phyloP scores from a whole-genome alignment of 371 early-diverging fungal species.

The Dipsacomyces acuminosporus region DNA sequence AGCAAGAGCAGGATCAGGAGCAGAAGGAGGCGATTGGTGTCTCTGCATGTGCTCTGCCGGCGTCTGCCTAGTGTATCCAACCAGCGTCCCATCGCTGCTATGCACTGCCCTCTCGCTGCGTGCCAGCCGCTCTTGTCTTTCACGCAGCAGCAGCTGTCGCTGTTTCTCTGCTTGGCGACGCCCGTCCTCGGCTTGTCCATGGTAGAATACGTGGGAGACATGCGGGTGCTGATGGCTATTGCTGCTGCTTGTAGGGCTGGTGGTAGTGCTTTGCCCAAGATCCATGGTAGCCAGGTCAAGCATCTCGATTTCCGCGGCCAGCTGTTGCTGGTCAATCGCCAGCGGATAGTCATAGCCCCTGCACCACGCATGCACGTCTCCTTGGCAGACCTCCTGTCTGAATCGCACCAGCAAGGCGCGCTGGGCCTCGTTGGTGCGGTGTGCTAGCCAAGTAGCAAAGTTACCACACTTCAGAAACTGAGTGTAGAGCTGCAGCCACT shows the following conservation, averaged over 20 bases:
- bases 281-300: constrained; percentile 45
- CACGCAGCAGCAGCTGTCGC: constrained; percentile 31
- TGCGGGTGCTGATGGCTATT: constrained; percentile 14
- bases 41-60: constrained; percentile 6
- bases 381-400: constrained; percentile 36
- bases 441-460: constrained; percentile 92
- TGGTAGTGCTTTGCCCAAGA: constrained; percentile 20
- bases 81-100: constrained; percentile 40
- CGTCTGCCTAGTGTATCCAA: constrained; percentile 24
- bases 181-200: constrained; percentile 39
- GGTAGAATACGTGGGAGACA: constrained; percentile 40
- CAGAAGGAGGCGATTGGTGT: too few species aligned
- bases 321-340: constrained; percentile 25
- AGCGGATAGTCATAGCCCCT: constrained; percentile 41
- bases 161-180: constrained; percentile 32
- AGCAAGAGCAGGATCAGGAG: neutral
- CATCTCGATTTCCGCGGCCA: constrained; percentile 40
- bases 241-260: neutral
- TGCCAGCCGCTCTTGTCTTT: constrained; percentile 34
- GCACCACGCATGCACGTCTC: constrained; percentile 45
- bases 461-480: constrained; percentile 89
- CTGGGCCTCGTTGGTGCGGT: constrained; percentile 71
- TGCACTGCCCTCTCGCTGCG: constrained; percentile 32
- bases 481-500: constrained; percentile 67
- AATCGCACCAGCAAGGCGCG: constrained; percentile 54